Base-by-base conservation (phyloP, 306 rosid genomes). In the Sesbania bispinosa region DNA sequence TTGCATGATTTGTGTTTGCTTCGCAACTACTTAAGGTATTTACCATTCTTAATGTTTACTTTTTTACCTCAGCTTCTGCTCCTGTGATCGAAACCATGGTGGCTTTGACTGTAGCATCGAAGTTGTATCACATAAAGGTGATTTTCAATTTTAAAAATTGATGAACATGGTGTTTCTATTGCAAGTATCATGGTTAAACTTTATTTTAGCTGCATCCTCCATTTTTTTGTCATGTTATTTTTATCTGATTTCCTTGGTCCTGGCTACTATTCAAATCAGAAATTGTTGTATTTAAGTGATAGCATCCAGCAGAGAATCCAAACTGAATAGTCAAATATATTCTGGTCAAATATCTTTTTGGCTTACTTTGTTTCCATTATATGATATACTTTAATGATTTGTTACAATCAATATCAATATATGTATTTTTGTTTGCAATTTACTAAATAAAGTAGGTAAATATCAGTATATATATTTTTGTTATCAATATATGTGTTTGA, bases 91-190 rank as follows among this genome's bases (percentile, higher is more conserved):
- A 53, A 81, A 85, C 80, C 99, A 95, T 54, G 99, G 97, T 80
- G 99, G 99, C 77, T 89, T 91, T 82, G 99, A 95, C 77, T 95
- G 99, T 75, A 83, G 99, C 66, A 15, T 91, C 69, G 93, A 95
- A 79, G 66, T 95, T 29, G 92, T 95, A 69, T 77, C 96, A 6
- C 89, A 69, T 78, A 81, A 80, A 88, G 99, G 98, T 94, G 77
- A 62, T 58, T 77, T 14, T 58, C 65, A 38, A 68, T 79, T 71
- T 71, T 60, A 41, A 63, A 70, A 26, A 32, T 67, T 52, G 21
- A 73, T 67, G 39, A 77, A 73, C 14, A 39, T 73, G 36, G 53
- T 51, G 50, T 29, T 71, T 76, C 30, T 18, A 2, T 67, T 71
- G n/a, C n/a, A n/a, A n/a, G n/a, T 62, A n/a, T 18, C n/a, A n/a